Percentiles rank a stretch among this genome's conserved stretches.
These are phyloP conservation scores for Botryobasidium botryosum DNA, from an alignment of 768 basidiomycete genomes.

Conservation along the genomic window DNA sequence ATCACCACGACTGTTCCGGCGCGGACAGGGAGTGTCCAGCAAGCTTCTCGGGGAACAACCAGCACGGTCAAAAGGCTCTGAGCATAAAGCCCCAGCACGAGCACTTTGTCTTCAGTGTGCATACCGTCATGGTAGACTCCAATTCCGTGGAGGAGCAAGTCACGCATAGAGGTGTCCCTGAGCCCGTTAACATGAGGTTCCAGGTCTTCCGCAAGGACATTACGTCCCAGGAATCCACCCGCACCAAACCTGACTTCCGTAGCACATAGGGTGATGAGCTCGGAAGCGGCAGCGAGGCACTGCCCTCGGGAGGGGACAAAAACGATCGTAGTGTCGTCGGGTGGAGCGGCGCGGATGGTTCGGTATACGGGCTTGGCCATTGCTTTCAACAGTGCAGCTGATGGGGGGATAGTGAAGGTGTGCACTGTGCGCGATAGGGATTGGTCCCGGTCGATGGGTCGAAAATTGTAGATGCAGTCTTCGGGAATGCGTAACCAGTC, in stretches of 20 bases:
- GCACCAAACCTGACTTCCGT: slow-evolving; percentile 56
- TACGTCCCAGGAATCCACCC: slow-evolving; percentile 45
- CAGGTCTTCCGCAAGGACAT: slow-evolving; percentile 34
- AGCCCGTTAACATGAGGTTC: slow-evolving; percentile 42
- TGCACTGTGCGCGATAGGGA: slow-evolving; percentile 43
- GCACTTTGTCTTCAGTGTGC: slow-evolving; percentile 41
- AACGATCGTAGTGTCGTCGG: slow-evolving; percentile 42
- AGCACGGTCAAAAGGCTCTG: slow-evolving; percentile 68
- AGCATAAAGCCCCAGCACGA: slow-evolving; percentile 66
- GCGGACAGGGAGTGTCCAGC: slow-evolving; percentile 79
- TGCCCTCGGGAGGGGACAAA: slow-evolving; percentile 80
- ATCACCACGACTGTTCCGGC: slow-evolving; percentile 73
- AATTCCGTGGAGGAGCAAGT: slow-evolving; percentile 70
- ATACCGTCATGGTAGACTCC: slow-evolving; percentile 75
- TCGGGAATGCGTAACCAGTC: slow-evolving; percentile 65
- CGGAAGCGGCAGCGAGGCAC: slow-evolving; percentile 54
- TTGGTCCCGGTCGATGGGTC: slow-evolving; percentile 68
- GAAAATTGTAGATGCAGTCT: slow-evolving; percentile 52
- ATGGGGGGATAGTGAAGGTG: slow-evolving; percentile 74
- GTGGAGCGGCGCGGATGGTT: slow-evolving; percentile 21
- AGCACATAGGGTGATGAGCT: slow-evolving; percentile 78
- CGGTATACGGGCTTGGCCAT: slow-evolving; percentile 85
- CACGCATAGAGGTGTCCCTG: slow-evolving; percentile 41
- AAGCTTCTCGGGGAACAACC: slow-evolving; percentile 64
- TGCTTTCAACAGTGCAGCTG: slow-evolving; percentile 69